Evolutionary conservation across 1,284 basidiomycete species (phyloP).

Genomic region (Sanghuangporus weigelae): DNA sequence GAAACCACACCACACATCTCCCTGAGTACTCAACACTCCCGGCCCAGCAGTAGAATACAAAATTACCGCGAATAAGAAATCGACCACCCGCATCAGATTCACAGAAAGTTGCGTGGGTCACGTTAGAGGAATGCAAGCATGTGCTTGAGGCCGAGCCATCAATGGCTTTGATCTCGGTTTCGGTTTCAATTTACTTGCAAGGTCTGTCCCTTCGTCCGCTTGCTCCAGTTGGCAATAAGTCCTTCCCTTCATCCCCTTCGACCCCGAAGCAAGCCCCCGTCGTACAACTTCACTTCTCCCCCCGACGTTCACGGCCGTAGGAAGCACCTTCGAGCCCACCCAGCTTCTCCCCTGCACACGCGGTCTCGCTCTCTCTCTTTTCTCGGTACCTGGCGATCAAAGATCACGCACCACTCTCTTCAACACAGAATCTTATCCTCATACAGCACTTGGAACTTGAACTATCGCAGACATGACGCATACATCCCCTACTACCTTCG

Average conservation of each 20-base stretch:
- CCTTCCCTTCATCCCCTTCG: not conserved
- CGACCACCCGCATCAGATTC: not conserved
- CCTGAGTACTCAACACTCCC: too few relatives aligned
- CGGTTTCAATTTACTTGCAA: not conserved
- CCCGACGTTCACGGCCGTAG: too few relatives aligned
- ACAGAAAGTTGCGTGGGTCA: not conserved
- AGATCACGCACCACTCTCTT: not conserved
- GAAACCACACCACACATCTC: too few relatives aligned
- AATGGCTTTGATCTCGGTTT: not conserved
- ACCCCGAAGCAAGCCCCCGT: not conserved
- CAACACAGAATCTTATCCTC: not conserved
- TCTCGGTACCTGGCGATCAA: not conserved
- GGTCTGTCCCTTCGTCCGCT: not conserved
- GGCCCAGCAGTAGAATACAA: too few relatives aligned
- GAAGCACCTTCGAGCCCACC: not conserved
- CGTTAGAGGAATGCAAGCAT: not conserved
- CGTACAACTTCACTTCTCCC: too few relatives aligned
- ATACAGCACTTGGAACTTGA: not conserved
- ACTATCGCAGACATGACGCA: conserved; percentile 50
- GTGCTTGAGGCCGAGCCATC: not conserved
- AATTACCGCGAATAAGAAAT: too few relatives aligned
- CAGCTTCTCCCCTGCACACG: not conserved
- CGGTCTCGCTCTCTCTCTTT: too few relatives aligned
- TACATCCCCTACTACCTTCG: conserved; percentile 49
- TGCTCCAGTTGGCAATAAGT: not conserved